Base-by-base conservation (phyloP, 371 early-diverging fungal genomes). In the Gilbertella persicaria region DNA sequence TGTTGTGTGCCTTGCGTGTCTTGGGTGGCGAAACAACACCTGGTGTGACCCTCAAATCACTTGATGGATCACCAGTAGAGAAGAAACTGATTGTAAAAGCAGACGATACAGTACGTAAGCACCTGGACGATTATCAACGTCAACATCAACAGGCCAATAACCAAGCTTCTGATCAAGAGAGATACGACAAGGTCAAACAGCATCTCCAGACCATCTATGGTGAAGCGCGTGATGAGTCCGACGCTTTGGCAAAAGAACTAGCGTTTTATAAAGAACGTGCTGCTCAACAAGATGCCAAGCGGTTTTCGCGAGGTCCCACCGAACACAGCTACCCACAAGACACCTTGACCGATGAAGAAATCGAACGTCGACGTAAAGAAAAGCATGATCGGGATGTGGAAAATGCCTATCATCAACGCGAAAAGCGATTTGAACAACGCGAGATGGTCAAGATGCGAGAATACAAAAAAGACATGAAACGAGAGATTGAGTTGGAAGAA, bases 61-160 rank as follows among this genome's bases (percentile, higher is more conserved):
- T 75, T 60, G 87, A 85, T 41, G 82, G 79, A n/a, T 81, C 78
- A 0, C 67, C 69, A 3, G 55, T 64, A 1, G 73, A 80, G 38
- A 88, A 87, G 59, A 80, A 80, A 36, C 56, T 88, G 30, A 72
- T 86, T 70, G 88, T 83, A 26, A 89, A 86, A 66, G 87, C 84
- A 16, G 92, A 92, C 54, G 89, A 86, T 26, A 82, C 76, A 53
- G 86, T 88, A 3, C 76, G 88, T 19, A 76, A 73, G 43, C 74
- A 81, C 51, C 58, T 88, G 25, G 85, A 87, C 52, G 77, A 83
- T 36, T 80, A 82, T 50, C 73, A 81, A 41, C 68, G 66, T 23
- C 67, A 8, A 55, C 73, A 39, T 54, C 58, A 49, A 71, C 65
- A 53, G 74, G 70, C 60, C 56, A 63, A 50, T n/a, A 42, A 46